Conservation (phyloP, 2,329 filamentous ascomycete species). For the Exutisphaerella laricina region DNA sequence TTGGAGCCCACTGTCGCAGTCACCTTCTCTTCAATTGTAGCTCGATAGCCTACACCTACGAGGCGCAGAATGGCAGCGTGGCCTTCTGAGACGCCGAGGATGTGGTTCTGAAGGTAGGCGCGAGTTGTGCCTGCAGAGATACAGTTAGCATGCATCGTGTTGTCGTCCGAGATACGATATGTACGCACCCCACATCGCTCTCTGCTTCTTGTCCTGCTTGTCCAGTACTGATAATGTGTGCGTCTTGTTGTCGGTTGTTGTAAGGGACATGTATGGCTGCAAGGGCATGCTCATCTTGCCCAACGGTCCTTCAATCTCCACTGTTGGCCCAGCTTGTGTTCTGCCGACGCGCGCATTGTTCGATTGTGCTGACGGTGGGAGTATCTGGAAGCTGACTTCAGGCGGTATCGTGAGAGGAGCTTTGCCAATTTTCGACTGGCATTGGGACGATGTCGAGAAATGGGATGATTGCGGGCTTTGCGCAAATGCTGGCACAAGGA, state of each 20-base stretch:
- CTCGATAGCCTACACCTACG: conserved; percentile 93
- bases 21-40: conserved; percentile 63
- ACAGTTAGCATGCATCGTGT: not conserved
- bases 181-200: conserved; percentile 90
- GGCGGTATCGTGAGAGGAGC: conserved; percentile 75
- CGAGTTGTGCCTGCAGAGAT: conserved; percentile 69
- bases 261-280: conserved; percentile 70
- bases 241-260: conserved; percentile 61
- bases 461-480: conserved; percentile 38
- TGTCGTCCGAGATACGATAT: not conserved
- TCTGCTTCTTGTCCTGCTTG: conserved; percentile 63
- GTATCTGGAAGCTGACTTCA: conserved; percentile 66
- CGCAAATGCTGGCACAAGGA: conserved; percentile 67
- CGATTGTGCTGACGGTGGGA: conserved; percentile 55
- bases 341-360: conserved; percentile 56
- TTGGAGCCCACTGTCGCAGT: conserved; percentile 47
- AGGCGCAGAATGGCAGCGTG: conserved; percentile 89
- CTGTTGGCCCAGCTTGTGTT: conserved; percentile 56
- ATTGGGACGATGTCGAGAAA: conserved; percentile 67
- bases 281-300: conserved; percentile 73
- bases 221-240: conserved; percentile 67
- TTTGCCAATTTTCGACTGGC: conserved; percentile 77
- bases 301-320: conserved; percentile 75
- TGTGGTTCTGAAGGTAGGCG: conserved; percentile 82
- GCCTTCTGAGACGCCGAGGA: conserved; percentile 91